Evolutionary conservation across 2,329 filamentous ascomycete species (phyloP).

Genomic region (Aspergillus sp.): DNA sequence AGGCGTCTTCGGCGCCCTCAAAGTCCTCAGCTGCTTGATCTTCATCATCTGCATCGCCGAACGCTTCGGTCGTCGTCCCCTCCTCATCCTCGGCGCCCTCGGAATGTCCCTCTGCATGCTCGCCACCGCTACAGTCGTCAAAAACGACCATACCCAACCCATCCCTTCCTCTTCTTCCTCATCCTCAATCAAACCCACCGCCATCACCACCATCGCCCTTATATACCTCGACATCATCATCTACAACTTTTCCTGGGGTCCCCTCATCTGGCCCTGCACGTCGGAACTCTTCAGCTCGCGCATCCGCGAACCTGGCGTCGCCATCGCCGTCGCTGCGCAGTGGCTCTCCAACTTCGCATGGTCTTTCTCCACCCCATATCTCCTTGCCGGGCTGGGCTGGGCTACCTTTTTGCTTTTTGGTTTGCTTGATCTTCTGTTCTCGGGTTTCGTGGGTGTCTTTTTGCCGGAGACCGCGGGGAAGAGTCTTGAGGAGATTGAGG

Average conservation of each 20-base stretch:
- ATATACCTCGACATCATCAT: constrained; percentile 57
- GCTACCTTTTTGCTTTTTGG: constrained; percentile 47
- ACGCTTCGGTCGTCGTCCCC: constrained; percentile 51
- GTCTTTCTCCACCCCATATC: constrained; percentile 42
- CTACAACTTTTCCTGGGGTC: constrained; percentile 45
- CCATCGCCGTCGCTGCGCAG: constrained; percentile 39
- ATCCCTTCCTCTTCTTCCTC: constrained; percentile 41
- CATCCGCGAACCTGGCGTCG: constrained; percentile 41
- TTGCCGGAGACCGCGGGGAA: constrained; percentile 56
- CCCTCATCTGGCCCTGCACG: constrained; percentile 40
- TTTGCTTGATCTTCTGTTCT: constrained; percentile 45
- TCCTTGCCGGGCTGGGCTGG: constrained; percentile 50
- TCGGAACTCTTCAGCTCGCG: constrained; percentile 41
- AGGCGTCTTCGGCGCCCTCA: constrained; percentile 55
- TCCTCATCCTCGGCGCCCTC: constrained; percentile 50
- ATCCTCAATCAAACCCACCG: constrained; percentile 20
- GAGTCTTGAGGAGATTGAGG: constrained; percentile 57
- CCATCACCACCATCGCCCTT: constrained; percentile 52
- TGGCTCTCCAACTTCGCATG: constrained; percentile 45
- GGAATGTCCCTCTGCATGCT: constrained; percentile 48
- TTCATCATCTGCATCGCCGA: constrained; percentile 58
- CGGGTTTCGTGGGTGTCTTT: constrained; percentile 52
- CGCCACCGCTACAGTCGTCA: constrained; percentile 48
- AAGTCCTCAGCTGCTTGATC: constrained; percentile 50
- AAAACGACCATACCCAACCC: constrained; percentile 30